Evolutionary conservation across 257 asterid species (phyloP), one percentile per base, ranked within the genome.

Genomic region (Handroanthus guayacan): DNA sequence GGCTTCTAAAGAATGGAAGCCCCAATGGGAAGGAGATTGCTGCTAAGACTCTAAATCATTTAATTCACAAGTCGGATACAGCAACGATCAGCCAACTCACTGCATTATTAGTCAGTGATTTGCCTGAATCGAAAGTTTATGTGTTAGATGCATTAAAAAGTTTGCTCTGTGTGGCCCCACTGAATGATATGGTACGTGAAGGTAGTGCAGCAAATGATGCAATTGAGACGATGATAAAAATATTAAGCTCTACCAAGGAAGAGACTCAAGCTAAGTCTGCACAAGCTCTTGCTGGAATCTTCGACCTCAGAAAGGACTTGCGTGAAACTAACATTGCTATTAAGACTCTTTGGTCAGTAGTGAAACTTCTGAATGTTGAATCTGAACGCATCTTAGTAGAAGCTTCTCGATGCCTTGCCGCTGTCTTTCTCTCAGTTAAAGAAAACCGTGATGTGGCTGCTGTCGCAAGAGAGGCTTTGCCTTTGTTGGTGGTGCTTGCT

Each of bases 171-270:
- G 98, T 93, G 82, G 99, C 91, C 75, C 94, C 97, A 62, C 77
- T 95, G 65, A 84, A 18, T 38, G 99, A 95, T 74, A 85, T 95
- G 87, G 83, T 91, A 34, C 97, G 93, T 57, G 98, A 93, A 88
- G 99, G 99, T 62, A 91, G 97, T 83, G 99, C 99, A 47, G 93
- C 97, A 77, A 95, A 93, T 84, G 99, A 95, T 86, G 98, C 99
- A 45, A 85, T 95, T 56, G 98, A 90, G 86, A 95, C 97, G 5
- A 91, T 95, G 93, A 86, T 95, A 78, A 95, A 89, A 84, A 87
- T 95, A 74, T 82, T 95, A 81, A 83, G 86, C 84, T 95, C 93
- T 63, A 80, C 84, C 61, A 95, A 79, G 71, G 98, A 93, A 81
- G 99, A 95, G 86, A 93, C 99, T 84, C 98, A 86, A 79, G 93